Evolutionary conservation across 306 rosid species (phyloP), one percentile per base, ranked within the genome.

Genomic region (Cucumis melo): DNA sequence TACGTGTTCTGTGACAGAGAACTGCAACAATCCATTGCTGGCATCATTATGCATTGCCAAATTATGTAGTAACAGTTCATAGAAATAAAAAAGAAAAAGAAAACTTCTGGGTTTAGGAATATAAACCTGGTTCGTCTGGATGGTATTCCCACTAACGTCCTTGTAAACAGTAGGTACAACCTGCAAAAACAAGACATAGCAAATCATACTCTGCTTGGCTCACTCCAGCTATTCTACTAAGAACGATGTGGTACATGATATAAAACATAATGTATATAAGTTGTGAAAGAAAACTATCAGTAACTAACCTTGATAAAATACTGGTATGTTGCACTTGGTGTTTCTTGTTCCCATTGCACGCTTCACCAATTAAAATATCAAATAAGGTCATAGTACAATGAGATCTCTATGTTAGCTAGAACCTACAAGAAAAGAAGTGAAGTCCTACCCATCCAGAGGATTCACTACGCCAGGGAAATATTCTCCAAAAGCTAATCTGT

Each of bases 151-250:
- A 60, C 82, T 88, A 78, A 90, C 85, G 46, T 88, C 93, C 68
- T 96, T 88, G 89, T 90, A 95, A 48, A 92, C 96, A 50, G 97
- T 92, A 39, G 99, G 96, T 79, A 95, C 98, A 85, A 95, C 98
- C 99, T 95, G 83, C 59, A 81, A 75, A 78, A 74, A 51, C 23
- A 66, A 70, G 58, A 17, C 42, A 57, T 44, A 44, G 21, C 46
- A 42, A 42, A 17, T 77, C 19, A 44, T 8, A 62, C 57, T 29
- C 56, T 16, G 5, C 39, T 23, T 11, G 8, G 32, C 75, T 71
- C 8, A 48, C 75, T 48, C 58, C 75, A 70, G 39, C 76, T 7
- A 24, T 23, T 15, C 3, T 71, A 48, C 76, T 6, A 71, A 24
- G 42, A 48, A 27, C 7, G 27, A 29, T 51, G 24, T 9, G 23